phyloP scores from a whole-genome alignment of 768 basidiomycete species.

The Boletellus ananiceps region DNA sequence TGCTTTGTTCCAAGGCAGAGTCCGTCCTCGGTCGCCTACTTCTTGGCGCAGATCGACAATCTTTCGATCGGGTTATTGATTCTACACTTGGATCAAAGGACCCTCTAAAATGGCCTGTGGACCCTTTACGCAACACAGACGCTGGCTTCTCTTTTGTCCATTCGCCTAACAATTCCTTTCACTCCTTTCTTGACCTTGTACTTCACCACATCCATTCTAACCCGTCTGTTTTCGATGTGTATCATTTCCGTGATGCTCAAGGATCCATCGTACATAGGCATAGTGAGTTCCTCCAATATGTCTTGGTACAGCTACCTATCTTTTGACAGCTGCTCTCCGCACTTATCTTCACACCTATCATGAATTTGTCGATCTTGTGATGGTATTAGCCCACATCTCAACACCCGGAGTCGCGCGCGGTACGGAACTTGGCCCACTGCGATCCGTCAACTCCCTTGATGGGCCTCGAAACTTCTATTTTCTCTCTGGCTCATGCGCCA shows the following conservation, averaged over 20 bases:
- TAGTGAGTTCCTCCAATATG: not conserved
- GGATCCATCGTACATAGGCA: not conserved
- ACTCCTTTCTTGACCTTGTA: not conserved
- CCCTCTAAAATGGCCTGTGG: not conserved
- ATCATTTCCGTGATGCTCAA: not conserved
- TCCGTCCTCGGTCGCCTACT: not conserved
- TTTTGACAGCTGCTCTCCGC: not conserved
- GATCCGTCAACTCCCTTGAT: not conserved
- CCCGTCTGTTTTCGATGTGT: not conserved
- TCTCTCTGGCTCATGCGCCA: not conserved
- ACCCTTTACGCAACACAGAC: not conserved
- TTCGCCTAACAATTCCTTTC: not conserved
- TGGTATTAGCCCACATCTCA: not conserved
- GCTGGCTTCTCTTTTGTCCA: not conserved
- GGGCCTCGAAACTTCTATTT: constrained; percentile 2
- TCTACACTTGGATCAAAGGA: not conserved
- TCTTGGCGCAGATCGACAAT: not conserved
- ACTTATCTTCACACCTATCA: not conserved
- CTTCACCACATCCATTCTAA: not conserved
- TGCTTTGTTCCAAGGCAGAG: not conserved
- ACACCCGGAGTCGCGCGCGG: not conserved
- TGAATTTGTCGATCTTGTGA: not conserved
- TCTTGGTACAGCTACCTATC: too few species aligned
- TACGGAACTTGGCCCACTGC: not conserved
- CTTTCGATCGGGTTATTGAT: too few species aligned